phyloP scores from a whole-genome alignment of 306 rosid species.

The Rosa chinensis region DNA sequence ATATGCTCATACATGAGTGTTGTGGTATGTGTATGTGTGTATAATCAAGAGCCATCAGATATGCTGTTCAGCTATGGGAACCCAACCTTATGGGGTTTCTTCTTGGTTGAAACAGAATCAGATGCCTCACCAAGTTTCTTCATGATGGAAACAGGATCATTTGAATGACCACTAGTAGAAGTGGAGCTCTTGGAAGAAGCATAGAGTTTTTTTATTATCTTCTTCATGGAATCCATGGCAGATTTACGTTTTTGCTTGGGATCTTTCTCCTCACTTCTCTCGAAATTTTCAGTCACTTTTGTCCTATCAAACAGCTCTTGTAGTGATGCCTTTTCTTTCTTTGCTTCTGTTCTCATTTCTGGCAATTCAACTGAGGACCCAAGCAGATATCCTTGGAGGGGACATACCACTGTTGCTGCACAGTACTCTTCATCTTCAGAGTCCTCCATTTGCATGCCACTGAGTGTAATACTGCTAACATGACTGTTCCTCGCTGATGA shows the following conservation, averaged over 20 bases:
- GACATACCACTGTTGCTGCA: slow-evolving; percentile 59
- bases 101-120: slow-evolving; percentile 44
- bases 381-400: slow-evolving; percentile 85
- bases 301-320: slow-evolving; percentile 66
- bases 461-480: slow-evolving; percentile 61
- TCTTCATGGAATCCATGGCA: slow-evolving; percentile 55
- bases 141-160: slow-evolving; percentile 40
- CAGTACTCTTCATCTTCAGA: slow-evolving; percentile 55
- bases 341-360: slow-evolving; percentile 45
- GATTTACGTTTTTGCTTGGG: slow-evolving; percentile 46
- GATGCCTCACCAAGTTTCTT: slow-evolving; percentile 20
- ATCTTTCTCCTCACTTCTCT: slow-evolving; percentile 42
- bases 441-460: slow-evolving; percentile 55
- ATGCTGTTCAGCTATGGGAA: slow-evolving; percentile 18
- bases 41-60: slow-evolving; percentile 18
- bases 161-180: slow-evolving; percentile 26
- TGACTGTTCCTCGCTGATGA: slow-evolving; percentile 73
- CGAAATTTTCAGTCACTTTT: slow-evolving; percentile 40
- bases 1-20: not conserved
- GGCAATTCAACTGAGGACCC: slow-evolving; percentile 66
- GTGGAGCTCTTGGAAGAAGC: slow-evolving; percentile 44
- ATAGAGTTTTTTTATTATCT: slow-evolving; percentile 52
- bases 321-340: slow-evolving; percentile 61
- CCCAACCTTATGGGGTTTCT: slow-evolving; percentile 73
- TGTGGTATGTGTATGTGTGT: slow-evolving; percentile 13